Conservation (phyloP, 208 protist genomes). For the Herpetomonas samuelpessoai region DNA sequence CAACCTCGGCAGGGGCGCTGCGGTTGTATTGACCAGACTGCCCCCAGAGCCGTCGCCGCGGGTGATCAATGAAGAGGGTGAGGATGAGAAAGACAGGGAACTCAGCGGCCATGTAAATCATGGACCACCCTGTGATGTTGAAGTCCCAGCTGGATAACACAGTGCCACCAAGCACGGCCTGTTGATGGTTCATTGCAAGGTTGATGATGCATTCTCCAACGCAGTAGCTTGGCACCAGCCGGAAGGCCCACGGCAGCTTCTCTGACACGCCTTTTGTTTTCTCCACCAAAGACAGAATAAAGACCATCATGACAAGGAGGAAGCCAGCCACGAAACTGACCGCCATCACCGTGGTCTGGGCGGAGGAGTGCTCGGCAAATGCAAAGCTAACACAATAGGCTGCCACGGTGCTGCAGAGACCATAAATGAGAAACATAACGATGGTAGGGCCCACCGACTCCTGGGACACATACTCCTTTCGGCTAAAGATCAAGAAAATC, state of each 20-base stretch:
- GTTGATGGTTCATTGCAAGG: constrained; percentile 20
- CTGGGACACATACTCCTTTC: constrained; percentile 27
- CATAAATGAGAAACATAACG: constrained; percentile 34
- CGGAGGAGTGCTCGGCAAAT: constrained; percentile 28
- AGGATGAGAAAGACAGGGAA: constrained; percentile 25
- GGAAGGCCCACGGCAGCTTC: constrained; percentile 26
- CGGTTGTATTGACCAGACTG: constrained; percentile 10
- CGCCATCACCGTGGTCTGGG: constrained; percentile 33
- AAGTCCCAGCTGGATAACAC: constrained; percentile 8
- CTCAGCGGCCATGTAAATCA: constrained; percentile 27
- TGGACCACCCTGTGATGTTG: constrained; percentile 22
- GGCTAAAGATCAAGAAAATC: constrained; percentile 28
- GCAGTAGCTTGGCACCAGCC: constrained; percentile 43
- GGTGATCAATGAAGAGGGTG: constrained; percentile 38
- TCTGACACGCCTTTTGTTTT: constrained; percentile 19
- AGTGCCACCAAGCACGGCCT: neutral
- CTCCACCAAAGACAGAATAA: constrained; percentile 27
- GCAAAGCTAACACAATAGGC: constrained; percentile 28
- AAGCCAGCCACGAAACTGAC: constrained; percentile 42
- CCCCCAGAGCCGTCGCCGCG: constrained; percentile 10
- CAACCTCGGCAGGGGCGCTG: constrained; percentile 9
- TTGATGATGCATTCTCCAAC: constrained; percentile 51
- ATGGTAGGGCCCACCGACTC: constrained; percentile 21
- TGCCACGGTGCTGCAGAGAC: constrained; percentile 16
- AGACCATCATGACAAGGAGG: constrained; percentile 32